phyloP scores from a whole-genome alignment of 2,329 filamentous ascomycete genomes.

The Fonsecaea multimorphosa region DNA sequence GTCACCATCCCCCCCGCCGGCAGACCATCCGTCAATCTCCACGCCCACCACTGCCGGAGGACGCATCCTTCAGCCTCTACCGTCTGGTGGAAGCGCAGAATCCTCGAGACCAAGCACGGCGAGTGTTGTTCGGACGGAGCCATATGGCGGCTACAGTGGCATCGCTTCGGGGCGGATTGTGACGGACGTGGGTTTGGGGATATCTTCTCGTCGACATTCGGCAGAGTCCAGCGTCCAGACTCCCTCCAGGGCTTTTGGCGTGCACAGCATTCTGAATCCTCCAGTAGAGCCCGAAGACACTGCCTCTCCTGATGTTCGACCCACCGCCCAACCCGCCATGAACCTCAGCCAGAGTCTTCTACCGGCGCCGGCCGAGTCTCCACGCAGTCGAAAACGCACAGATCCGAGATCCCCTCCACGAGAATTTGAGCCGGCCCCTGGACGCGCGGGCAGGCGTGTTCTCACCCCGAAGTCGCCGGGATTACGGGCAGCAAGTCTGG shows the following conservation, averaged over 20 bases:
- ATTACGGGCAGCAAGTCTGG: constrained; percentile 58
- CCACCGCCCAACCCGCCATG: constrained; percentile 17
- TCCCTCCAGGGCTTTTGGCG: constrained; percentile 46
- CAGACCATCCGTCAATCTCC: constrained; percentile 28
- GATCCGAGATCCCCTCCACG: constrained; percentile 33
- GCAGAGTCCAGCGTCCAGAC: constrained; percentile 28
- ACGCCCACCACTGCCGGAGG: constrained; percentile 26
- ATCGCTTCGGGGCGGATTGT: constrained; percentile 12
- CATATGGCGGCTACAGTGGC: constrained; percentile 28
- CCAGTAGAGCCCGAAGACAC: constrained; percentile 40
- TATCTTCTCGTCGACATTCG: constrained; percentile 24
- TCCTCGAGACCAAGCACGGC: constrained; percentile 33
- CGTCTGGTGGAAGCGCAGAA: constrained; percentile 19
- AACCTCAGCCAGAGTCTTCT: constrained; percentile 20
- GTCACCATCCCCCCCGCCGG: constrained; percentile 35
- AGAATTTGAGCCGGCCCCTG: constrained; percentile 22
- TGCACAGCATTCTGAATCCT: constrained; percentile 56
- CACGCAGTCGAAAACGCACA: constrained; percentile 37
- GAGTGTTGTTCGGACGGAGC: constrained; percentile 28
- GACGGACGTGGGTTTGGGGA: constrained; percentile 20
- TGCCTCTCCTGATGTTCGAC: constrained; percentile 14
- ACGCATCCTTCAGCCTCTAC: constrained; percentile 14
- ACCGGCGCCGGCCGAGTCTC: constrained; percentile 42
- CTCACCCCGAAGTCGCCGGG: constrained; percentile 64
- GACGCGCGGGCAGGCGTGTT: constrained; percentile 51